Evolutionary conservation across 768 basidiomycete genomes (phyloP).

Genomic region (Polyporus arcularius): DNA sequence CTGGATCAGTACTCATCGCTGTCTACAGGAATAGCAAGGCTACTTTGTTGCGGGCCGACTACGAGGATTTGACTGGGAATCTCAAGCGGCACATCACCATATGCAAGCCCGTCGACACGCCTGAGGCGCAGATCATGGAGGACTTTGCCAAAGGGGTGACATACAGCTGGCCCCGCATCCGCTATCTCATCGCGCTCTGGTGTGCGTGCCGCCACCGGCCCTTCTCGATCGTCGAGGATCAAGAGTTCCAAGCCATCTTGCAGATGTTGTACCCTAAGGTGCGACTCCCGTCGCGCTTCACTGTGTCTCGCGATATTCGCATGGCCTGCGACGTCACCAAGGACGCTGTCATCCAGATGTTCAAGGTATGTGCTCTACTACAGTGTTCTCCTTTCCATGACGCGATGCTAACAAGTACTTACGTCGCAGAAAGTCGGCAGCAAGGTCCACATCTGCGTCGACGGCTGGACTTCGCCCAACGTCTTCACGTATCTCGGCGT

Average conservation of each 20-base stretch:
- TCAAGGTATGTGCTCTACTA: slow-evolving; percentile 7
- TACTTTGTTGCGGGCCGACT: background rate
- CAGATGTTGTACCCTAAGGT: slow-evolving; percentile 18
- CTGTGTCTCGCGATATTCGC: slow-evolving; percentile 15
- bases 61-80: slow-evolving; percentile 3
- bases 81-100: background rate
- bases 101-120: background rate
- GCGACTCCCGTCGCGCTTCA: slow-evolving; percentile 12
- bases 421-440: background rate
- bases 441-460: slow-evolving; percentile 29
- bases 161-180: slow-evolving; percentile 12
- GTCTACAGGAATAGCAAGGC: too few species aligned
- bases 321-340: slow-evolving; percentile 11
- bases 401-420: too few species aligned
- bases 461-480: slow-evolving; percentile 15
- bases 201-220: slow-evolving; percentile 21
- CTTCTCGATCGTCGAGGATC: slow-evolving; percentile 18
- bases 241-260: slow-evolving; percentile 13
- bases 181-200: slow-evolving; percentile 16
- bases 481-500: slow-evolving; percentile 30
- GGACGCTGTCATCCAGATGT: background rate
- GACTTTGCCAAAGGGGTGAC: background rate
- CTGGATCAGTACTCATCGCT: background rate
- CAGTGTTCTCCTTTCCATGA: too few species aligned
- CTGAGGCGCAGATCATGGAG: background rate